phyloP scores from a whole-genome alignment of 129 eudicot genomes.

The Chrysanthemum seticuspe region DNA sequence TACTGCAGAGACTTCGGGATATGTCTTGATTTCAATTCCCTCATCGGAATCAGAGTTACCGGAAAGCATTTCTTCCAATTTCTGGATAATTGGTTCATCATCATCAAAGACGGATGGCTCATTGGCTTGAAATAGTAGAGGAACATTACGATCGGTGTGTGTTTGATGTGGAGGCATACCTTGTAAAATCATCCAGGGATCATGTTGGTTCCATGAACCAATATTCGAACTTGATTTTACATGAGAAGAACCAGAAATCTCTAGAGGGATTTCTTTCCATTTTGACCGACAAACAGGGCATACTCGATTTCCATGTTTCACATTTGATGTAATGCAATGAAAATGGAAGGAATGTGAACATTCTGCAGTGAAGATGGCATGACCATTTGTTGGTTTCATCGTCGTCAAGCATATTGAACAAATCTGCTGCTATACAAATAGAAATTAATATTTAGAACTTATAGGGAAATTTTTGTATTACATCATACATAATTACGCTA shows the following conservation, averaged over 20 bases:
- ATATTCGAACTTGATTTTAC: constrained; percentile 41
- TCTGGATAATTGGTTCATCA: constrained; percentile 47
- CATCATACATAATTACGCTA: no score
- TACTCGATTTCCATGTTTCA: constrained; percentile 78
- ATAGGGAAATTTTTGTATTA: neutral
- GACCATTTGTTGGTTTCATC: constrained; percentile 74
- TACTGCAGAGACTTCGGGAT: constrained; percentile 71
- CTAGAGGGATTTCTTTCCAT: constrained; percentile 89
- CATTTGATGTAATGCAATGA: constrained; percentile 84
- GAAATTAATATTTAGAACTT: neutral
- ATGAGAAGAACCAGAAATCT: constrained; percentile 44
- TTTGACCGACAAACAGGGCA: constrained; percentile 91
- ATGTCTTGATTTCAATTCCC: constrained; percentile 51
- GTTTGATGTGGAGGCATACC: constrained; percentile 42
- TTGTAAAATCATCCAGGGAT: constrained; percentile 46
- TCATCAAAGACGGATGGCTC: constrained; percentile 77
- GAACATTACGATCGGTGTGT: constrained; percentile 26
- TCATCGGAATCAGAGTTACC: constrained; percentile 26
- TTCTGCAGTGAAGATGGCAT: constrained; percentile 94
- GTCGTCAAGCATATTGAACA: constrained; percentile 89
- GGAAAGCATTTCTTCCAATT: constrained; percentile 26
- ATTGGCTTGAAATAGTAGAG: constrained; percentile 40
- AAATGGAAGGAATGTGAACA: constrained; percentile 96
- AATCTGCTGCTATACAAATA: constrained; percentile 44
- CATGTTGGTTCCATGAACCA: constrained; percentile 48